A percentile compares a stretch with the other conserved stretches of the same genome.
Evolutionary conservation across 257 asterid genomes (phyloP).

Genomic region (Petunia axillaris): DNA sequence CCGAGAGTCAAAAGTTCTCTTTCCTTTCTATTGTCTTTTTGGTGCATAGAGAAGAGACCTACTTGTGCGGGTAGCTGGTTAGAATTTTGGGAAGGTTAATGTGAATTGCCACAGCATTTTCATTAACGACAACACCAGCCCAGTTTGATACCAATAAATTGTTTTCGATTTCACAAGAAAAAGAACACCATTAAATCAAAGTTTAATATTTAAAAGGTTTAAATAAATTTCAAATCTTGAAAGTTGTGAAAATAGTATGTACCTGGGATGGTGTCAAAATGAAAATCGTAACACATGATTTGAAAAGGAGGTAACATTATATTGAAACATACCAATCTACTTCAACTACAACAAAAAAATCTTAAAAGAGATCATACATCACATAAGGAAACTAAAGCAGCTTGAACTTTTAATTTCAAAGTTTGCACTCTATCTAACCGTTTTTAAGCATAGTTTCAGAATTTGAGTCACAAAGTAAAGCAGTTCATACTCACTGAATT

Average conservation of each 20-base stretch:
- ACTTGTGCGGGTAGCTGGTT: background rate
- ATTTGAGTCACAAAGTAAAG: background rate
- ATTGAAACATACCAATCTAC: background rate
- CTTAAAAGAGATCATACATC: background rate
- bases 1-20: background rate
- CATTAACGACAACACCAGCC: background rate
- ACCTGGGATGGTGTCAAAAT: background rate
- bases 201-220: background rate
- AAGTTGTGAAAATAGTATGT: background rate
- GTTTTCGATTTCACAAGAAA: background rate
- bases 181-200: background rate
- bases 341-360: background rate
- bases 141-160: background rate
- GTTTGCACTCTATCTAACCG: background rate
- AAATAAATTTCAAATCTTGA: background rate
- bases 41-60: background rate
- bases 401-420: background rate
- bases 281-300: background rate
- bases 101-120: background rate
- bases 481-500: background rate
- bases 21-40: background rate
- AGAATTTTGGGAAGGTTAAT: background rate
- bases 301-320: background rate
- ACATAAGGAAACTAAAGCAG: background rate
- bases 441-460: background rate